These are phyloP conservation scores for Psilocybe subaeruginosa DNA, from an alignment of 768 basidiomycete species.

Conservation along the genomic window DNA sequence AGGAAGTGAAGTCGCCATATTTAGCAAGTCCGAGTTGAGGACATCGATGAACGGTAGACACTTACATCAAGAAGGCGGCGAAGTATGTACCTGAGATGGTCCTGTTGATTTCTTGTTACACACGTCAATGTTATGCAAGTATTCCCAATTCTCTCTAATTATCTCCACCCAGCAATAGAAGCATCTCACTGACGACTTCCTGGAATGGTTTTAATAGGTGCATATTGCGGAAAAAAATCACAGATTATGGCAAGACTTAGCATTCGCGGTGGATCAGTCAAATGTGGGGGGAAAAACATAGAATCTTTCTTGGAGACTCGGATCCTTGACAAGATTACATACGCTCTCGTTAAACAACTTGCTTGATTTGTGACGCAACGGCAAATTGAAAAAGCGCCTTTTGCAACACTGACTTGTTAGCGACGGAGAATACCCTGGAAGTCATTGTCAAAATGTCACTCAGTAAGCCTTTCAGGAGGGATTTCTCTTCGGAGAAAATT, in stretches of 20 bases:
- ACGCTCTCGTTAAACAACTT: slow-evolving; percentile 68
- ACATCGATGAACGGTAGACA: no score
- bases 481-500: slow-evolving; percentile 13
- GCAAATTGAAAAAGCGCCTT: slow-evolving; percentile 69
- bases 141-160: no score
- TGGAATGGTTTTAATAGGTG: no score
- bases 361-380: slow-evolving; percentile 53
- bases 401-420: slow-evolving; percentile 73
- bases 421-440: slow-evolving; percentile 64
- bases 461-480: slow-evolving; percentile 14
- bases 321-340: slow-evolving; percentile 77
- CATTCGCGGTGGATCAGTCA: slow-evolving; percentile 33
- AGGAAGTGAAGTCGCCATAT: not conserved
- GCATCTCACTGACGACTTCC: no score
- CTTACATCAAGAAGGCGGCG: no score
- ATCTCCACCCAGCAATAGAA: no score
- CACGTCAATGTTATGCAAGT: no score
- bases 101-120: no score
- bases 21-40: no score
- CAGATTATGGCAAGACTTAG: no score
- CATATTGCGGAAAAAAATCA: no score
- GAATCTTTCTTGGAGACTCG: slow-evolving; percentile 84
- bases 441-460: slow-evolving; percentile 43
- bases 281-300: slow-evolving; percentile 48
- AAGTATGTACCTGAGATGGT: no score